Percentiles rank a stretch among this genome's conserved stretches.
Conservation (phyloP, 805 yeast genomes). For the Candida sphagnicola region DNA sequence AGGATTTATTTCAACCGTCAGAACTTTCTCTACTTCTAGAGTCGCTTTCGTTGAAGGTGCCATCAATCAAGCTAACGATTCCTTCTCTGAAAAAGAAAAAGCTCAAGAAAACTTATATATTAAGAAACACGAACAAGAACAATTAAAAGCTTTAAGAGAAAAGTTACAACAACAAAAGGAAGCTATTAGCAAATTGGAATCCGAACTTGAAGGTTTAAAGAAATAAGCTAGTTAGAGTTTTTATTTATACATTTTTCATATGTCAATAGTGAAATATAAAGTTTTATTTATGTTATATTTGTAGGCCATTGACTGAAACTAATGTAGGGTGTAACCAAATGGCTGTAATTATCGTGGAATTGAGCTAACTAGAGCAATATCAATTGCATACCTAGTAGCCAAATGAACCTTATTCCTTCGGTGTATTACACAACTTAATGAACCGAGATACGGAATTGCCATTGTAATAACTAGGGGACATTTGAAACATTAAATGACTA, state of each 20-base stretch:
- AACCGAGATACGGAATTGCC: no score
- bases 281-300: no score
- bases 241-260: not conserved
- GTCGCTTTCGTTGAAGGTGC: conserved; percentile 22
- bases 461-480: no score
- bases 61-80: conserved; percentile 20
- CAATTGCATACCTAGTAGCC: no score
- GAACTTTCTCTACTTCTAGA: conserved; percentile 29
- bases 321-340: no score
- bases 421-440: no score
- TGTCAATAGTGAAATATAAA: not conserved
- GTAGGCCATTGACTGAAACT: no score
- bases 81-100: conserved; percentile 75
- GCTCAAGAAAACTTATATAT: conserved; percentile 85
- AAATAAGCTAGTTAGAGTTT: conserved; percentile 22
- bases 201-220: conserved; percentile 48
- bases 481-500: no score
- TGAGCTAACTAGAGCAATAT: no score
- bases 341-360: no score
- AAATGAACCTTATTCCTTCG: no score
- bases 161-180: conserved; percentile 73
- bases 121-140: conserved; percentile 88
- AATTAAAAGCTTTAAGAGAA: conserved; percentile 70
- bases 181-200: conserved; percentile 45
- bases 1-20: conserved; percentile 17